phyloP scores from a whole-genome alignment of 2,329 filamentous ascomycete species.

The Trichoderma sp. region DNA sequence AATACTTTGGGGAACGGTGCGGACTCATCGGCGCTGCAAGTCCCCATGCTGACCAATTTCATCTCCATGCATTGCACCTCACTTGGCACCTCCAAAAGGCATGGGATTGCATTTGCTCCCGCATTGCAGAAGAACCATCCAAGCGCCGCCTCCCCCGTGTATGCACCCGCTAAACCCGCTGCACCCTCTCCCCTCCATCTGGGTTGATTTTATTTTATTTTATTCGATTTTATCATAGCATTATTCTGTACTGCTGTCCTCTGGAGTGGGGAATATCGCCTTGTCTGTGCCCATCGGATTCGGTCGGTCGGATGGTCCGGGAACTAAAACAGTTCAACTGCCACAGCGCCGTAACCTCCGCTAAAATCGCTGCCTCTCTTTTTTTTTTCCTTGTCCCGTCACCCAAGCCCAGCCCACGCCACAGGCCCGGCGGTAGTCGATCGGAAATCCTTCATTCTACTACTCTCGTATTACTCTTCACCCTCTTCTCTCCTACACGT shows the following conservation, averaged over 20 bases:
- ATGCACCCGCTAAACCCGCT: conserved; percentile 10
- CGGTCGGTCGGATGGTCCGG: conserved; percentile 25
- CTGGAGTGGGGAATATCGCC: background rate
- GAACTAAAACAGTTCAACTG: conserved; percentile 21
- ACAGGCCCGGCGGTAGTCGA: background rate
- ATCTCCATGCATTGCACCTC: conserved; percentile 4
- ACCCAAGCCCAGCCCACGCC: conserved; percentile 2
- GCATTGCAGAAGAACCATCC: background rate
- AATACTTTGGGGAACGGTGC: conserved; percentile 11
- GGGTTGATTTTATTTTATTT: background rate
- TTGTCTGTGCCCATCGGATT: conserved; percentile 11
- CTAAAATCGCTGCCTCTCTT: background rate
- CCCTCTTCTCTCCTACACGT: background rate
- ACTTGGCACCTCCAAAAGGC: conserved; percentile 1
- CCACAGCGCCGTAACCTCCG: conserved; percentile 21
- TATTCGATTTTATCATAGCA: background rate
- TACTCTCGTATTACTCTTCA: background rate
- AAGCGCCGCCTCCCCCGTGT: conserved; percentile 11
- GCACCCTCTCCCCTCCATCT: background rate
- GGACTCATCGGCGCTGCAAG: conserved; percentile 6
- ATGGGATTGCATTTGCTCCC: conserved; percentile 11
- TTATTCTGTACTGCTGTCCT: background rate
- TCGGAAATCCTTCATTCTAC: conserved; percentile 1
- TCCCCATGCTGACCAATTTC: conserved; percentile 20
- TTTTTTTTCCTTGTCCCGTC: conserved; percentile 2